Percentiles rank a stretch among this genome's conserved stretches.
Evolutionary conservation across 2,329 filamentous ascomycete species (phyloP).

Genomic region (Sodiomyces alkalinus): DNA sequence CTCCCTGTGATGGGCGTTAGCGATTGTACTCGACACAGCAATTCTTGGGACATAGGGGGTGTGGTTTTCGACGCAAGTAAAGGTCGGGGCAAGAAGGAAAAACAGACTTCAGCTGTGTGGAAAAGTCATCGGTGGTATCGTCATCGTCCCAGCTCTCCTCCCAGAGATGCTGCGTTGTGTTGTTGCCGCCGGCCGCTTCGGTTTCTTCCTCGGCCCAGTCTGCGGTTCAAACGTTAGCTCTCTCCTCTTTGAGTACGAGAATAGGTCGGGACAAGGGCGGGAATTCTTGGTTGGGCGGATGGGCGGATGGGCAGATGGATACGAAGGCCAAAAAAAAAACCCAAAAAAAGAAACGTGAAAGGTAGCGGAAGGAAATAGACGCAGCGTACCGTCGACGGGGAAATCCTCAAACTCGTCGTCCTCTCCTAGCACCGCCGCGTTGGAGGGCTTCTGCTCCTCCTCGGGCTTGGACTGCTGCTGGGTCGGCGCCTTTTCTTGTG

Average conservation of each 20-base stretch:
- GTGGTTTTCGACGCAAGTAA: too few relatives aligned
- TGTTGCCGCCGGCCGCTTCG: conserved; percentile 57
- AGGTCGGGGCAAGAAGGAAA: neutral
- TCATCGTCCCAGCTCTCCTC: conserved; percentile 99
- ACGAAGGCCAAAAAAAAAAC: too few relatives aligned
- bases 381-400: conserved; percentile 68
- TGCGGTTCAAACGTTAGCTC: conserved; percentile 19
- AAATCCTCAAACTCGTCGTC: conserved; percentile 99
- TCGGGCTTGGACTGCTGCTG: conserved; percentile 22
- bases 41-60: too few relatives aligned
- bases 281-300: neutral
- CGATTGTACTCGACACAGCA: conserved; percentile 1
- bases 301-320: neutral
- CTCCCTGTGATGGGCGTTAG: conserved; percentile 42
- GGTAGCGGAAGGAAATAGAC: neutral
- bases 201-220: conserved; percentile 91
- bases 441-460: conserved; percentile 43
- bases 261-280: neutral
- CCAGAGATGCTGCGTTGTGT: conserved; percentile 70
- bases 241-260: neutral
- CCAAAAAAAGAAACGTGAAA: too few relatives aligned
- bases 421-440: conserved; percentile 58
- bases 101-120: conserved; percentile 76
- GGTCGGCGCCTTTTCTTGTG: conserved; percentile 14
- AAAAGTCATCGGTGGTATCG: conserved; percentile 93